These are phyloP conservation scores for Stygiomarasmius scandens DNA, from an alignment of 1,284 basidiomycete species.

Conservation along the genomic window DNA sequence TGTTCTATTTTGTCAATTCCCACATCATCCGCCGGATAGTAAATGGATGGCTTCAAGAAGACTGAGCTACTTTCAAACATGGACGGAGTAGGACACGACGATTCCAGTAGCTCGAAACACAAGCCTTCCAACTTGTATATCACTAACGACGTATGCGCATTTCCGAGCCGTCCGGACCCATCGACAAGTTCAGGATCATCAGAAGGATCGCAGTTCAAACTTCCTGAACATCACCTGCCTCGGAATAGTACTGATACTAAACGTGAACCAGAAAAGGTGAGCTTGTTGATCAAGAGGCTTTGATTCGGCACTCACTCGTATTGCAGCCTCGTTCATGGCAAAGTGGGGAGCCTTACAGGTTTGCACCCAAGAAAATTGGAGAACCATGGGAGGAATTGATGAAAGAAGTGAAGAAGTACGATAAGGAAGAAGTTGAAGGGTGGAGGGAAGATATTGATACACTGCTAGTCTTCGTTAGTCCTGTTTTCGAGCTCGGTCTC, in stretches of 20 bases:
- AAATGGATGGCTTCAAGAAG: too few relatives aligned
- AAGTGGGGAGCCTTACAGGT: not conserved
- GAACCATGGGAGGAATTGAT: slow-evolving; percentile 10
- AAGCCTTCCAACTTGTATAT: too few relatives aligned
- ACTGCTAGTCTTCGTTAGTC: slow-evolving; percentile 4
- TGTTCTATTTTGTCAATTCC: too few relatives aligned
- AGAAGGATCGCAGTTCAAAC: too few relatives aligned
- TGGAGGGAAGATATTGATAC: slow-evolving; percentile 16
- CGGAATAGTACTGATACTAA: not conserved
- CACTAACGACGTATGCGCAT: too few relatives aligned
- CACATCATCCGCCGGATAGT: too few relatives aligned
- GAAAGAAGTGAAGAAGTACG: slow-evolving; percentile 5
- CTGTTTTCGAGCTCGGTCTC: not conserved
- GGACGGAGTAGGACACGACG: too few relatives aligned
- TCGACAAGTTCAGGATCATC: too few relatives aligned
- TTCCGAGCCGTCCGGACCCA: too few relatives aligned
- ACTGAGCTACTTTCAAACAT: too few relatives aligned
- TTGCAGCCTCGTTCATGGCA: not conserved
- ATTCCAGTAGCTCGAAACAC: too few relatives aligned
- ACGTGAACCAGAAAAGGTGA: not conserved
- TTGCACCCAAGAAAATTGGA: not conserved
- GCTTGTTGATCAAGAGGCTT: not conserved
- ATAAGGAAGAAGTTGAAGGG: not conserved
- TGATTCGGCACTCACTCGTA: not conserved
- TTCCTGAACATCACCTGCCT: not conserved